Evolutionary conservation across 2,329 filamentous ascomycete species (phyloP).

Genomic region (Arachnomyces sp.): DNA sequence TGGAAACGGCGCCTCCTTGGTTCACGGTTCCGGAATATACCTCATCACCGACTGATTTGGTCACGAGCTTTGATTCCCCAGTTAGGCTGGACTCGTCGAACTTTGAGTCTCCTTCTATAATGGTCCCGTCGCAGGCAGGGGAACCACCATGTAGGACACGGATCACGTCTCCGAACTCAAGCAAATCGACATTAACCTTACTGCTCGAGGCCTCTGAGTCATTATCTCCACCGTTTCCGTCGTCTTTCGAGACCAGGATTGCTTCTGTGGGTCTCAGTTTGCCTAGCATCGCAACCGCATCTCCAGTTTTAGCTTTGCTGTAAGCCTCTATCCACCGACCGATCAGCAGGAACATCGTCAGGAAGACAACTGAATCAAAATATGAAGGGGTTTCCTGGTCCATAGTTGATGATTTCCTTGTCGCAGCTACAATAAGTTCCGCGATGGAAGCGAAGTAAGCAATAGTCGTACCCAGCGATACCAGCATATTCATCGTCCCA

Average conservation of each 20-base stretch:
- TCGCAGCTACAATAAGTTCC: constrained; percentile 53
- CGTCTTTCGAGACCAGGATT: constrained; percentile 47
- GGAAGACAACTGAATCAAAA: constrained; percentile 76
- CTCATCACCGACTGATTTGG: constrained; percentile 34
- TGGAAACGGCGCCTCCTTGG: constrained; percentile 37
- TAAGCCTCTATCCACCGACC: constrained; percentile 71
- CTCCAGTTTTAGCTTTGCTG: constrained; percentile 79
- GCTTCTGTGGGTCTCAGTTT: constrained; percentile 75
- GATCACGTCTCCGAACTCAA: constrained; percentile 69
- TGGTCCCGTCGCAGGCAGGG: constrained; percentile 69
- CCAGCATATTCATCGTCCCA: constrained; percentile 80
- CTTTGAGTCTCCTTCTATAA: constrained; percentile 46
- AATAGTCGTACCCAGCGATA: constrained; percentile 71
- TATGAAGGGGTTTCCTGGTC: constrained; percentile 43
- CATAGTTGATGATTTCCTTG: constrained; percentile 20
- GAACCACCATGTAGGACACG: constrained; percentile 71
- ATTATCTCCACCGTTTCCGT: constrained; percentile 1
- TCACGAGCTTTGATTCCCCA: constrained; percentile 41
- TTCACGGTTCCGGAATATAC: constrained; percentile 44
- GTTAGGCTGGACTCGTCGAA: constrained; percentile 92
- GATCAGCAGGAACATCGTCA: constrained; percentile 51
- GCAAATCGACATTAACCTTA: constrained; percentile 56
- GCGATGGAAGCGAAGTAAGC: constrained; percentile 69
- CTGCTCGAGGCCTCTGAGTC: constrained; percentile 13
- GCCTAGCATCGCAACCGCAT: constrained; percentile 72